Evolutionary conservation across 2,329 filamentous ascomycete genomes (phyloP), one percentile per base, ranked within the genome.

Genomic region (Paecilomyces dactylethromorphus): DNA sequence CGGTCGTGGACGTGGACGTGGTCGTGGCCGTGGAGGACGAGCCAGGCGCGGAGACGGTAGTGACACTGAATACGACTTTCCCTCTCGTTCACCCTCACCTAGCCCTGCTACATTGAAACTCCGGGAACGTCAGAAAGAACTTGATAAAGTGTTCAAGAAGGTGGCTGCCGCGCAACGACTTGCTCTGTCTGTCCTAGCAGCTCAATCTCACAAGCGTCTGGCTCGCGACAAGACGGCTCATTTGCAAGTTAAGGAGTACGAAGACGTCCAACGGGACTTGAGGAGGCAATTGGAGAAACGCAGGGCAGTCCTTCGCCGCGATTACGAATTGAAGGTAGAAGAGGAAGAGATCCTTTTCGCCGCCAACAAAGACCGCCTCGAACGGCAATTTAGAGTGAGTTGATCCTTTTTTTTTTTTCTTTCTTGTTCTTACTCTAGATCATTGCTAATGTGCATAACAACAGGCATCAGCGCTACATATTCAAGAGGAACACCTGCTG

Each of bases 221-320:
- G 66, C 72, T 26, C 72, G 71, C 31, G 76, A 79, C 55, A 73
- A 75, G 56, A 74, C 74, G 52, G 71, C 69, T 11, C 76, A 79
- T 62, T 71, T 69, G 54, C 68, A 73, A 7, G 71, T 73, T 3
- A 70, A 72, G 1, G 74, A 78, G 61, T 77, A 71, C 56, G 64
- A 73, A 3, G 68, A 73, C 56, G 63, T 78, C 32, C 65, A 72
- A 54, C 60, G 63, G 31, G 68, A 69, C 18, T 64, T 79, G 32
- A 61, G 68, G 55, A 63, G 56, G 55, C 65, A 61, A 39, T 65
- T 70, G 53, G 66, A 67, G 33, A 61, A 63, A 62, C 68, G 65
- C 59, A 63, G 68, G 58, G 70, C 67, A 11, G 55, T 64, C 56
- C 59, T 76, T 51, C 65, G 66, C 31, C 64, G 62, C 15, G 69